Evolutionary conservation across 78 protist genomes (phyloP).

Genomic region (Parvularia atlantis): DNA sequence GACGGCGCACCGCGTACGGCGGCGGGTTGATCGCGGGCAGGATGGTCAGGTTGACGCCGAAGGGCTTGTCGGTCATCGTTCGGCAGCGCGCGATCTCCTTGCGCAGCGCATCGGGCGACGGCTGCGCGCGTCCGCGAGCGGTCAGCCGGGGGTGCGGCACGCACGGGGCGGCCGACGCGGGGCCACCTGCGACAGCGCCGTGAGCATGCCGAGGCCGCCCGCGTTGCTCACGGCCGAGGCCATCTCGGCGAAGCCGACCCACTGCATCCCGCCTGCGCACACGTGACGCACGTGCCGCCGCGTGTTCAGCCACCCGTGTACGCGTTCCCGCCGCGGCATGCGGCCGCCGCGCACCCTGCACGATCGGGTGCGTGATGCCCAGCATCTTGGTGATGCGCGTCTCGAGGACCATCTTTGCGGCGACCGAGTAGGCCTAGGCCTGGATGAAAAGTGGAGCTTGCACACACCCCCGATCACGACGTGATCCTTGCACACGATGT

Average conservation of each 20-base stretch:
- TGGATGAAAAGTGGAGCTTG: conserved; percentile 10
- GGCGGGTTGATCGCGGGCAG: conserved; percentile 30
- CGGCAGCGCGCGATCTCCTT: background rate
- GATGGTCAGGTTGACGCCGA: conserved; percentile 51
- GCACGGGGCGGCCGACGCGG: conserved; percentile 37
- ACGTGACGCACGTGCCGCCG: too few species aligned
- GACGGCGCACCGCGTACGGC: too few species aligned
- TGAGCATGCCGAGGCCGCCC: conserved; percentile 45
- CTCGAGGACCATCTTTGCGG: conserved; percentile 20
- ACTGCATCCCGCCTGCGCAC: conserved; percentile 19
- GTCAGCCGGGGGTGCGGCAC: conserved; percentile 19
- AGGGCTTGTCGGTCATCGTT: conserved; percentile 19
- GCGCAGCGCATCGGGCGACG: too few species aligned
- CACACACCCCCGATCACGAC: too few species aligned
- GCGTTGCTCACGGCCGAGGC: conserved; percentile 55
- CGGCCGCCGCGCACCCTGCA: conserved; percentile 18
- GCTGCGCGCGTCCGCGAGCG: background rate
- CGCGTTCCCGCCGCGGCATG: background rate
- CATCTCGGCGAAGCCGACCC: conserved; percentile 41
- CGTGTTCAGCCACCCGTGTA: background rate
- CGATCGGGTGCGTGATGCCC: conserved; percentile 41
- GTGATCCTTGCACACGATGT: too few species aligned
- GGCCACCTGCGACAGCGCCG: conserved; percentile 40
- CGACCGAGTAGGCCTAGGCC: conserved; percentile 5
- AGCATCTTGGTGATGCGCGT: conserved; percentile 35